Percentiles rank a stretch among this genome's conserved stretches.
phyloP scores from a whole-genome alignment of 805 yeast species.

The Candida sonorensis region DNA sequence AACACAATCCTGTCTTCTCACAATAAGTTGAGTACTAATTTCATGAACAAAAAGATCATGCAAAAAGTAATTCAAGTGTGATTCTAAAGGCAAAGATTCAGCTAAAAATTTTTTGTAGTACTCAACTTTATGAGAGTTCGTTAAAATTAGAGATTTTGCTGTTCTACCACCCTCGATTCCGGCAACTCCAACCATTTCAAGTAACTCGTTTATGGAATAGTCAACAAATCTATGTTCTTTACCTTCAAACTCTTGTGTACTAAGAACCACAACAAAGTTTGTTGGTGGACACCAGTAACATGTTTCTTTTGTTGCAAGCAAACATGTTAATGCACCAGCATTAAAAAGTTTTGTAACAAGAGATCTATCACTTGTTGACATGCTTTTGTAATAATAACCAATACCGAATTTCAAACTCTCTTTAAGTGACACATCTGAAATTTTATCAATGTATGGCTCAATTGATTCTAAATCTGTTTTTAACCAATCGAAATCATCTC shows the following conservation, averaged over 20 bases:
- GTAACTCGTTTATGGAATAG: constrained; percentile 56
- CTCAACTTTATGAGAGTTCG: constrained; percentile 45
- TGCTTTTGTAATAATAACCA: constrained; percentile 53
- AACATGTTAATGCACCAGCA: constrained; percentile 42
- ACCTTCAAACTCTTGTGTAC: constrained; percentile 69
- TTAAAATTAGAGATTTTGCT: constrained; percentile 47
- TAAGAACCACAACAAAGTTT: constrained; percentile 51
- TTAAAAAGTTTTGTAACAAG: constrained; percentile 47
- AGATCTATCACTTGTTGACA: constrained; percentile 48
- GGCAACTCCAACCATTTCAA: constrained; percentile 57
- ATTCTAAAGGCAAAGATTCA: constrained; percentile 80
- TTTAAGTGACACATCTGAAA: constrained; percentile 41
- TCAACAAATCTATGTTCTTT: constrained; percentile 64
- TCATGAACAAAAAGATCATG: constrained; percentile 71
- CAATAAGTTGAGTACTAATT: constrained; percentile 58
- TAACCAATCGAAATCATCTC: constrained; percentile 33
- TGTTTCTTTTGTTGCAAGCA: constrained; percentile 60
- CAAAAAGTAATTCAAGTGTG: constrained; percentile 50
- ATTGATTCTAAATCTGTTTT: constrained; percentile 33
- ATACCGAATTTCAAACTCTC: constrained; percentile 50
- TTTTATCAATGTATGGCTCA: constrained; percentile 33
- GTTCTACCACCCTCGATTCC: constrained; percentile 19
- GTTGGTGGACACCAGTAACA: constrained; percentile 46
- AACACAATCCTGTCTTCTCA: constrained; percentile 73
- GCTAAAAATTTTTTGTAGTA: constrained; percentile 67